These are phyloP conservation scores for Rasamsonia emersonii DNA, from an alignment of 2,329 filamentous ascomycete genomes.

Conservation along the genomic window DNA sequence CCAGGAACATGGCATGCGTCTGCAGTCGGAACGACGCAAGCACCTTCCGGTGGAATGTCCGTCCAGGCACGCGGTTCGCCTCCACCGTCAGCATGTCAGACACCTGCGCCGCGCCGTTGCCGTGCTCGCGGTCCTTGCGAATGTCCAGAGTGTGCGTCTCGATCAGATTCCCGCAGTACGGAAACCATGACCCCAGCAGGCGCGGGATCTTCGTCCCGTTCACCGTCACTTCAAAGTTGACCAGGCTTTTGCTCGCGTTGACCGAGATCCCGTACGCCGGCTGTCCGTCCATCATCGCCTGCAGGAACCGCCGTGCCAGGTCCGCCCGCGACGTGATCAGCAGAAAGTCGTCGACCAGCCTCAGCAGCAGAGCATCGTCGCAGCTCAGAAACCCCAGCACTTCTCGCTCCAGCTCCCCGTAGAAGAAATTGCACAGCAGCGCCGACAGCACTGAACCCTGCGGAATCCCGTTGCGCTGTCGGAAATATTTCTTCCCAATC, in stretches of 20 bases:
- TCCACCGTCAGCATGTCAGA: conserved; percentile 74
- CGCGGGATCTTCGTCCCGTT: conserved; percentile 45
- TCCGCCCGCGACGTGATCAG: conserved; percentile 64
- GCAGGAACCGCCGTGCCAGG: conserved; percentile 65
- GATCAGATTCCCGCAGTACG: conserved; percentile 79
- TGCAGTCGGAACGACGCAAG: conserved; percentile 72
- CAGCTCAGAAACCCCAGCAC: conserved; percentile 58
- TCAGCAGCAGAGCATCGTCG: conserved; percentile 59
- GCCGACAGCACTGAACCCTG: conserved; percentile 87
- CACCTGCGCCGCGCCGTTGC: conserved; percentile 47
- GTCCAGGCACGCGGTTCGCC: conserved; percentile 60
- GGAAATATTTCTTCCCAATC: conserved; percentile 79
- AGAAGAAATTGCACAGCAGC: conserved; percentile 90
- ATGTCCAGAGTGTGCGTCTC: conserved; percentile 68
- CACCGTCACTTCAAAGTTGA: conserved; percentile 67
- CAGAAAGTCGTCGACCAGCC: conserved; percentile 88
- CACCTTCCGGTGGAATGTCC: conserved; percentile 70
- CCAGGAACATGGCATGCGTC: conserved; percentile 50
- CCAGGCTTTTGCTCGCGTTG: conserved; percentile 68
- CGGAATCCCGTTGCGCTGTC: conserved; percentile 81
- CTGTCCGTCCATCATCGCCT: conserved; percentile 70
- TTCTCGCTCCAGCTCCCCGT: conserved; percentile 71
- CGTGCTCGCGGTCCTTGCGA: conserved; percentile 54
- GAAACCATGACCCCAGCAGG: conserved; percentile 51
- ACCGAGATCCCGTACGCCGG: conserved; percentile 73